phyloP scores from a whole-genome alignment of 257 asterid species.

The Scutellaria galericulata region DNA sequence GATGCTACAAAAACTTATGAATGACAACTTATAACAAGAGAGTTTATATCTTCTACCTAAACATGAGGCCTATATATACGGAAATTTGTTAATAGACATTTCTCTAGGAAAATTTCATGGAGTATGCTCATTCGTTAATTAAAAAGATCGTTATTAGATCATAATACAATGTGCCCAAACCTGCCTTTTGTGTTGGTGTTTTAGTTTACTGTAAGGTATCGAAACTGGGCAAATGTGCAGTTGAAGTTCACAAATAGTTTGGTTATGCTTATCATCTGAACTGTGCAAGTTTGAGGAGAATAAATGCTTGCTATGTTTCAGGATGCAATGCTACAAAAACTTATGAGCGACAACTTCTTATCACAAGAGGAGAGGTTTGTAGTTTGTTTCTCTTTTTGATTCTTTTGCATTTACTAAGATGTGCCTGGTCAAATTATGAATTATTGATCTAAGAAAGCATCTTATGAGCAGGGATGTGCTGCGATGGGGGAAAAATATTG shows the following conservation, averaged over 20 bases:
- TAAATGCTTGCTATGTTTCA: slow-evolving; percentile 47
- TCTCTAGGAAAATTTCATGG: slow-evolving; percentile 9
- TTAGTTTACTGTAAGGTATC: slow-evolving; percentile 10
- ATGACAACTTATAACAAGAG: background rate
- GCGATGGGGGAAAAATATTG: slow-evolving; percentile 95
- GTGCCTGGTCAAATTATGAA: slow-evolving; percentile 1
- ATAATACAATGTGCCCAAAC: background rate
- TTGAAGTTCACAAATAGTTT: background rate
- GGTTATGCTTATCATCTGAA: slow-evolving; percentile 10
- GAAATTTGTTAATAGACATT: background rate
- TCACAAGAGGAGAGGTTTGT: slow-evolving; percentile 89
- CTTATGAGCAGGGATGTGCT: slow-evolving; percentile 74
- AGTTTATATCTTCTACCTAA: background rate
- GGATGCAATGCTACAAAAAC: slow-evolving; percentile 94
- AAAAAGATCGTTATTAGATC: slow-evolving; percentile 14
- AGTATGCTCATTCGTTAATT: slow-evolving; percentile 10
- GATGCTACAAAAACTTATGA: background rate
- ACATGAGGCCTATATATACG: background rate
- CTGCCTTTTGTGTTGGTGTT: slow-evolving; percentile 18
- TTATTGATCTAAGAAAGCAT: slow-evolving; percentile 28
- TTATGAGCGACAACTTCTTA: slow-evolving; percentile 63
- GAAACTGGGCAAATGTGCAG: slow-evolving; percentile 27
- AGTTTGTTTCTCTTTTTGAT: slow-evolving; percentile 29
- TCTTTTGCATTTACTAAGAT: slow-evolving; percentile 20
- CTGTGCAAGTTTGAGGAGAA: slow-evolving; percentile 12